phyloP scores from a whole-genome alignment of 306 rosid genomes.

The Vicia sativa region DNA sequence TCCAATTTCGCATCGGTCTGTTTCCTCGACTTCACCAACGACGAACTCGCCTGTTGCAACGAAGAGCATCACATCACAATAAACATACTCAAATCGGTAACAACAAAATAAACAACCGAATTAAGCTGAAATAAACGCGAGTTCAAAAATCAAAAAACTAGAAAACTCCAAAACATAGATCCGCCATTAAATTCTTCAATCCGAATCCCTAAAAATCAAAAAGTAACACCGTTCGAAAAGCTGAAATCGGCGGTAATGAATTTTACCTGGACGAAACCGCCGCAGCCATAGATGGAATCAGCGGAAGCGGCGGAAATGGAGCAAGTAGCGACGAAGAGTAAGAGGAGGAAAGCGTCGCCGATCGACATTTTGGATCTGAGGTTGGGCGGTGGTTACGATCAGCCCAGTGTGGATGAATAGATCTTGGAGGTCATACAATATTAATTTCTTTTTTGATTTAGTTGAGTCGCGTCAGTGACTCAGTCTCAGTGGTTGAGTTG shows the following conservation, averaged over 20 bases:
- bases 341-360: constrained; percentile 37
- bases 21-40: constrained; percentile 75
- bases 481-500: neutral
- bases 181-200: constrained; percentile 5
- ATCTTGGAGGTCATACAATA: constrained; percentile 37
- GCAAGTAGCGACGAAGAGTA: constrained; percentile 40
- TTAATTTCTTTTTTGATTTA: neutral
- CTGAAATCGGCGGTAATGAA: neutral
- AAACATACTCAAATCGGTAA: no score
- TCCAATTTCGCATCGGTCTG: constrained; percentile 74
- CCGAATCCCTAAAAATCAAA: constrained; percentile 20
- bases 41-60: constrained; percentile 69
- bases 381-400: constrained; percentile 40
- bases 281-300: constrained; percentile 59
- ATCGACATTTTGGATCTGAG: constrained; percentile 46
- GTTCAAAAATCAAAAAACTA: no score
- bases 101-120: neutral
- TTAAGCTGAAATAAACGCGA: neutral
- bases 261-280: constrained; percentile 47
- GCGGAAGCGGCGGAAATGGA: constrained; percentile 60
- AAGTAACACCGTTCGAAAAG: neutral
- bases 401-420: constrained; percentile 19
- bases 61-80: no score
- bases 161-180: constrained; percentile 2
- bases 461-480: constrained; percentile 23